Evolutionary conservation across 2,329 filamentous ascomycete species (phyloP), one percentile per base, ranked within the genome.

Genomic region (Aschersonia sp.): DNA sequence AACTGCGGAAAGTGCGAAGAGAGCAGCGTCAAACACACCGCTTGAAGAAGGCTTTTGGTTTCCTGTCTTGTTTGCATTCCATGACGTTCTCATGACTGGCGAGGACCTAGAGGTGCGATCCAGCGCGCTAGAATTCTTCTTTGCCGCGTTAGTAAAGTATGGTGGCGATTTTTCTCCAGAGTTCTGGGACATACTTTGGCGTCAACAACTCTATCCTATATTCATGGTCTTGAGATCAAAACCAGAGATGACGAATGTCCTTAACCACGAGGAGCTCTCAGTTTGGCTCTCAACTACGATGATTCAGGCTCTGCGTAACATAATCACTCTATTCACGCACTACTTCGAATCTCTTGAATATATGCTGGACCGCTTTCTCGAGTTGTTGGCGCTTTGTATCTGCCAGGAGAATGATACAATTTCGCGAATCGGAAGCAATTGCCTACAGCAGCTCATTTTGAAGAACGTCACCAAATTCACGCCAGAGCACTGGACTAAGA

Each of bases 341-440:
- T 98, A 97, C 66, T 99, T 98, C 54, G 87, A 94, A 50, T 82
- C 88, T 0, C 70, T 99, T 8, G 88, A 97, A 66, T 94, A 95
- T 61, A 98, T 99, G 92, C 76, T 99, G 14, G 88, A 96, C 63
- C 78, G 92, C n/a, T 97, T 98, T 63, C 68, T 99, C 39, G 90
- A 97, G 63, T 77, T 99, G 22, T 71, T 99, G 9, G 89, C 87
- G 4, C 76, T 98, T 9, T 99, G 92, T 61, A 98, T 99, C 53
- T 97, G 90, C 62, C 92, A 99, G 64, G 92, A 99, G 62, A 98
- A 98, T 57, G 92, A 99, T 59, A 99, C 94, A 0, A 90, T 98
- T 54, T 94, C 92, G 3, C 79, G 94, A 30, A 99, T 99, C 57
- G 92, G 92, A 46, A 97, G 90, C 69, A 98, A 98, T 61, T 98